Evolutionary conservation across 129 eudicot species (phyloP), one percentile per base, ranked within the genome.

Genomic region (Rutidosis leptorrhynchoides): DNA sequence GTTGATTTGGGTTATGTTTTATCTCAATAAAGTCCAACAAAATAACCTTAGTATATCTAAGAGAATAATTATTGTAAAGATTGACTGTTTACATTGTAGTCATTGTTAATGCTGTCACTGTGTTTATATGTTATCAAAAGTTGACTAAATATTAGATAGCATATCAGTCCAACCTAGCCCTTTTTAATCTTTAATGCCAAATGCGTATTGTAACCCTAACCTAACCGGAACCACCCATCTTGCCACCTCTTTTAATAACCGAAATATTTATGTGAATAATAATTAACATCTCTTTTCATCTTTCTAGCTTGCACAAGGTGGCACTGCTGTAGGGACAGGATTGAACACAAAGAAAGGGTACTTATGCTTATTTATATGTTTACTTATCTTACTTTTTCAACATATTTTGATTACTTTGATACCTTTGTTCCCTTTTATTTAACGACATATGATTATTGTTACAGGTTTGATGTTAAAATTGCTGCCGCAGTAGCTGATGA

Each of bases 401-500:
- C 15, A 3, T 21, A 29, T 67, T 56, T 27, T 48, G 35, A 22
- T 62, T 7, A 21, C 46, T 53, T 49, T 1, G 14, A 16, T 55
- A 37, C 26, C 9, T 3, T 53, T 73, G 45, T 19, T 30, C 3
- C 48, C 61, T 3, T 32, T 27, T 53, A 58, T 16, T 62, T 19
- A 54, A 24, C 24, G 26, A 11, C 33, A 11, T 56, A 48, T 64
- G 49, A 16, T 42, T 51, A 16, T 6, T 80, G 42, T 79, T 79
- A 69, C 79, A 93, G 98, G 70, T 93, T 93, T 80, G 98, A 93
- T 76, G 89, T 72, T 22, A 93, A 93, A 88, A 88, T 93, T 74
- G 98, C 98, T 82, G 89, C 91, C 49, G 96, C 98, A 80, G 96
- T 93, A 54, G 89, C 98, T n/a, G 95, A 83, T 77, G 98, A 93